These are phyloP conservation scores for Cutaneotrichosporon spelunceum DNA, from an alignment of 1,284 basidiomycete species.

Conservation along the genomic window DNA sequence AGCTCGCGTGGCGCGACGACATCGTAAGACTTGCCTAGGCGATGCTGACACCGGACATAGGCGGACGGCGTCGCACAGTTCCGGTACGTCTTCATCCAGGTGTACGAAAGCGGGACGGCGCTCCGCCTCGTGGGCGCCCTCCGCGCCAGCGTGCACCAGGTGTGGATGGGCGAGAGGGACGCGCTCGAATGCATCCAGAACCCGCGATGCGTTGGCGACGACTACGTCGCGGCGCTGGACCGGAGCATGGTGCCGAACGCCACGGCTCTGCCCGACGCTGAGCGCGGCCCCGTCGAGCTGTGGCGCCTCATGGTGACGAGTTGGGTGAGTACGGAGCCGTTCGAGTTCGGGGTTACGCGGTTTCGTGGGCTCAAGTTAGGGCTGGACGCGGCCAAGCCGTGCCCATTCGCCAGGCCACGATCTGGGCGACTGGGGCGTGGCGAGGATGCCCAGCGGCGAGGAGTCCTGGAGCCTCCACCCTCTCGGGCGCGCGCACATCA, in stretches of 20 bases:
- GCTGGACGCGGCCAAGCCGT: background rate
- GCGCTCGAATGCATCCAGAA: slow-evolving; percentile 14
- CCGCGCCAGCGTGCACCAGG: background rate
- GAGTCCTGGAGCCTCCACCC: slow-evolving; percentile 13
- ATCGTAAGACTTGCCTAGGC: background rate
- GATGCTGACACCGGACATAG: background rate
- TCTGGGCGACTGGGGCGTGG: background rate
- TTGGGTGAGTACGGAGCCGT: slow-evolving; percentile 2
- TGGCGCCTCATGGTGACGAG: slow-evolving; percentile 11
- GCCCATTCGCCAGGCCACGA: background rate
- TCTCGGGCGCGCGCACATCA: slow-evolving; percentile 8
- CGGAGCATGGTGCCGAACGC: background rate
- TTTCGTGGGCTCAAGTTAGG: no score
- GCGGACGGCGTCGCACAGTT: background rate
- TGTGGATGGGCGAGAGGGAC: slow-evolving; percentile 14
- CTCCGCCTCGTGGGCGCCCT: background rate
- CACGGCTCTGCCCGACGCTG: background rate
- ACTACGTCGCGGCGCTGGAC: slow-evolving; percentile 1
- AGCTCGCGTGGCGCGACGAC: background rate
- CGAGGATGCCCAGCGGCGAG: background rate
- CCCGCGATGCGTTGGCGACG: slow-evolving; percentile 10
- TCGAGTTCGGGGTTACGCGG: background rate
- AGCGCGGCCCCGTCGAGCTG: slow-evolving; percentile 1
- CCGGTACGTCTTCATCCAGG: background rate
- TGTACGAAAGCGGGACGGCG: no score